These are phyloP conservation scores for Thalassiosira ordinaria DNA, from an alignment of 352 stramenopile species.

Conservation along the genomic window DNA sequence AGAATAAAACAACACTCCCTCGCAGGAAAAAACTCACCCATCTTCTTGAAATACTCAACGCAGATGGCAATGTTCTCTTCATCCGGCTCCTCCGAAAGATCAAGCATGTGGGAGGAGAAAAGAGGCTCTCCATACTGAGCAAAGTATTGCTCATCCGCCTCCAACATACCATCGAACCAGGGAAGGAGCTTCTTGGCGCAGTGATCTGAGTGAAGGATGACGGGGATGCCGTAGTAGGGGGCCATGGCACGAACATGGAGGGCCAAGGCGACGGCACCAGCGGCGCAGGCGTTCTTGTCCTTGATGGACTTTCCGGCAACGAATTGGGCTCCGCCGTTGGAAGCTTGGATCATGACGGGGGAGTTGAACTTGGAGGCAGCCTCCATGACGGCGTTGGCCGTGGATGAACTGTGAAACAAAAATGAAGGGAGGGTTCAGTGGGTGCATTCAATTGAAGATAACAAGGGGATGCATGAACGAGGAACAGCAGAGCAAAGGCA, in stretches of 20 bases:
- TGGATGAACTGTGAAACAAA: conserved; percentile 86
- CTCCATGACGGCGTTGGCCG: conserved; percentile 94
- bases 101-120: conserved; percentile 98
- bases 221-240: conserved; percentile 95
- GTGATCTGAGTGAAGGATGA: conserved; percentile 98
- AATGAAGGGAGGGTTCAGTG: background rate
- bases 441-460: too few relatives aligned
- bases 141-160: conserved; percentile 96
- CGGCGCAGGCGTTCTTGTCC: conserved; percentile 79
- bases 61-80: conserved; percentile 97
- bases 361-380: conserved; percentile 93
- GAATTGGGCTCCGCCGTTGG: conserved; percentile 95
- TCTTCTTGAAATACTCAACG: conserved; percentile 97
- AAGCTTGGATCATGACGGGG: conserved; percentile 97
- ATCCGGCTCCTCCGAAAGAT: conserved; percentile 96
- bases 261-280: conserved; percentile 91
- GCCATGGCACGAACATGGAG: conserved; percentile 96
- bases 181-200: conserved; percentile 98
- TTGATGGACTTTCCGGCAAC: conserved; percentile 95
- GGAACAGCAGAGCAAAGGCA: too few relatives aligned
- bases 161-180: conserved; percentile 97
- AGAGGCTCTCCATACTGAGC: conserved; percentile 92
- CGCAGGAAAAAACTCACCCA: conserved; percentile 70
- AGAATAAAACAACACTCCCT: too few relatives aligned
- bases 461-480: too few relatives aligned